Conservation (phyloP, 345 rosid species). For the Eucalyptus shirleyi region DNA sequence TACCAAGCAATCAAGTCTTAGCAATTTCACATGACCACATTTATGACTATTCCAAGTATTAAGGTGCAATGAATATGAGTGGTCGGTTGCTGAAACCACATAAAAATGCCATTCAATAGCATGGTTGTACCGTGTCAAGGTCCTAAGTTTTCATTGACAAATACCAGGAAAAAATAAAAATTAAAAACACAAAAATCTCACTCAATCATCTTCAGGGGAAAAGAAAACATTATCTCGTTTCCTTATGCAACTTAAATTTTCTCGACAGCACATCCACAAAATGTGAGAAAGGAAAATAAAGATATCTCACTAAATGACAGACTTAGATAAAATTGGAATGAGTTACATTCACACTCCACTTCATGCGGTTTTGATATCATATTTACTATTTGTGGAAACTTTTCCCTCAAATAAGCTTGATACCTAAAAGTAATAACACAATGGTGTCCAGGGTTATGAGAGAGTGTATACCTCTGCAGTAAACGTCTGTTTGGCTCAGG, state of each 20-base stretch:
- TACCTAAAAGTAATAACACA: background rate
- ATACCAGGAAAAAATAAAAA: background rate
- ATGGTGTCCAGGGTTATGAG: background rate
- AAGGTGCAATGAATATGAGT: background rate
- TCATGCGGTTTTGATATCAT: background rate
- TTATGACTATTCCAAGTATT: background rate
- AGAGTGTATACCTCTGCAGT: conserved; percentile 55
- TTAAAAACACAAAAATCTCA: background rate
- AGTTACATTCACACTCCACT: background rate
- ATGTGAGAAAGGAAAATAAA: background rate
- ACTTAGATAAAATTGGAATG: background rate
- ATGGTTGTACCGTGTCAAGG: background rate
- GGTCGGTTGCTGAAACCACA: background rate
- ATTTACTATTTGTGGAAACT: background rate
- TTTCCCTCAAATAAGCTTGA: background rate
- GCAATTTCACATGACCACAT: background rate
- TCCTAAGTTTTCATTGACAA: background rate
- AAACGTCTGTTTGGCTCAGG: conserved; percentile 97
- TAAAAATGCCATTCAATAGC: background rate
- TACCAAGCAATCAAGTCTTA: background rate
- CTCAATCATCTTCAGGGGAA: background rate
- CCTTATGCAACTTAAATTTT: background rate
- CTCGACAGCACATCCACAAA: background rate
- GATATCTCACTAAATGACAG: background rate
- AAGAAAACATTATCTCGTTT: background rate